Conservation (phyloP, 345 rosid species). For the Populus pruinosa region DNA sequence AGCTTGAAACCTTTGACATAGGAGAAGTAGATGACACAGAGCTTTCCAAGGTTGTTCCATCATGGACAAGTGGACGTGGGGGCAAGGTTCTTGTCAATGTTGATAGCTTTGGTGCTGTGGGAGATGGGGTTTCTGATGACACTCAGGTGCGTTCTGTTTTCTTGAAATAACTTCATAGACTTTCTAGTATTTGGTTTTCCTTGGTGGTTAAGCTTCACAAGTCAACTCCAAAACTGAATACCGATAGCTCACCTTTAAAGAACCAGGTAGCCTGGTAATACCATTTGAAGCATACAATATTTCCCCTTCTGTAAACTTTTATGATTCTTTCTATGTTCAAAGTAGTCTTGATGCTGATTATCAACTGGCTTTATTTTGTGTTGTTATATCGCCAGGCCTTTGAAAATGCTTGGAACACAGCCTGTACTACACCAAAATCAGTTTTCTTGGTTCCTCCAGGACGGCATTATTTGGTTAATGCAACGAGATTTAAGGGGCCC, state of each 20-base stretch:
- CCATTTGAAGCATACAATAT: background rate
- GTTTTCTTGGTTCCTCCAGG: constrained; percentile 81
- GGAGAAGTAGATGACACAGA: constrained; percentile 48
- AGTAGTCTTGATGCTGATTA: background rate
- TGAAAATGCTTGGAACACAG: constrained; percentile 64
- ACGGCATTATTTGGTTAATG: constrained; percentile 64
- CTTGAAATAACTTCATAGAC: background rate
- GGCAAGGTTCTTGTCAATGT: constrained; percentile 79
- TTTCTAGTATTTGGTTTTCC: background rate
- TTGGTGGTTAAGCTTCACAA: background rate
- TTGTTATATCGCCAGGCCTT: constrained; percentile 49
- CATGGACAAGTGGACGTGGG: constrained; percentile 53
- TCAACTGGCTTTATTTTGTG: background rate
- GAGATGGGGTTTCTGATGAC: constrained; percentile 90
- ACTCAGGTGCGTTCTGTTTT: constrained; percentile 55
- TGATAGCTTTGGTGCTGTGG: constrained; percentile 85
- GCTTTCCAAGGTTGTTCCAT: constrained; percentile 38
- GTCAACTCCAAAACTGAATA: background rate
- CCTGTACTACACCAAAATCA: constrained; percentile 64
- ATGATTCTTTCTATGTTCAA: background rate
- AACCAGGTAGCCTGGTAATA: background rate
- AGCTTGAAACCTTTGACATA: constrained; percentile 47
- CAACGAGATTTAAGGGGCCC: constrained; percentile 82
- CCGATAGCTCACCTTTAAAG: background rate
- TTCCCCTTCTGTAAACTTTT: background rate